Conservation (phyloP, 225 moss, liverwort and hornwort species). For the Bryoerythrophyllum caledonicum region DNA sequence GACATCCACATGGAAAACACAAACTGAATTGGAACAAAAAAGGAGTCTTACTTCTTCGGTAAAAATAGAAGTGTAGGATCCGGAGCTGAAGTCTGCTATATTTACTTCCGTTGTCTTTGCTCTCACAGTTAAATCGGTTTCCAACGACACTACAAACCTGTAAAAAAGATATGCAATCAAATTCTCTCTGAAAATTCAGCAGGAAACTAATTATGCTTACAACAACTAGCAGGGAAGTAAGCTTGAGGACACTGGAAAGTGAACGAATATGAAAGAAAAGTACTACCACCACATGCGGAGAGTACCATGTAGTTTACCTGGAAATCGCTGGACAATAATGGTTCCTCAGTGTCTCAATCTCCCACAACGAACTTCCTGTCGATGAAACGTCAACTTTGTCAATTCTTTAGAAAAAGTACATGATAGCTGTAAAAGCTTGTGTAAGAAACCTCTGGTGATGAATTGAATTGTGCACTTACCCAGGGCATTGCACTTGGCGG, state of each 20-base stretch:
- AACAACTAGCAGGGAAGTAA: not conserved
- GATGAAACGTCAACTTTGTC: not conserved
- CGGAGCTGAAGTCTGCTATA: constrained; percentile 84
- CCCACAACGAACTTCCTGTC: constrained; percentile 98
- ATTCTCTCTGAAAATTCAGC: not conserved
- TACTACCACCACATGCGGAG: constrained; percentile 3
- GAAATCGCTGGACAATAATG: constrained; percentile 99
- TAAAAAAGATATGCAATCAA: not conserved
- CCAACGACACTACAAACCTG: constrained; percentile 85
- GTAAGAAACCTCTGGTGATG: not conserved
- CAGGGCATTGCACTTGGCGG: constrained; percentile 77
- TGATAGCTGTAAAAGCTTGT: not conserved
- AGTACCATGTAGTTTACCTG: constrained; percentile 43
- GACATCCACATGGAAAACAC: not conserved
- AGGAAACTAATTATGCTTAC: not conserved
- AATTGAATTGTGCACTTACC: constrained; percentile 42
- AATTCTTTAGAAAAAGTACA: not conserved
- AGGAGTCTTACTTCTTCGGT: constrained; percentile 73
- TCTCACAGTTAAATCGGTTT: constrained; percentile 92
- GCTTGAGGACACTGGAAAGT: not conserved
- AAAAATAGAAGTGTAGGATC: constrained; percentile 96
- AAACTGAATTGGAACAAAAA: not conserved
- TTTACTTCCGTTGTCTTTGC: constrained; percentile 79
- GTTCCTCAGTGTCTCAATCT: constrained; percentile 80
- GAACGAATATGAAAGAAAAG: not conserved